A percentile compares a stretch with the other conserved stretches of the same genome.
Conservation (phyloP, 352 stramenopile genomes). For the Pythium coloratum region DNA sequence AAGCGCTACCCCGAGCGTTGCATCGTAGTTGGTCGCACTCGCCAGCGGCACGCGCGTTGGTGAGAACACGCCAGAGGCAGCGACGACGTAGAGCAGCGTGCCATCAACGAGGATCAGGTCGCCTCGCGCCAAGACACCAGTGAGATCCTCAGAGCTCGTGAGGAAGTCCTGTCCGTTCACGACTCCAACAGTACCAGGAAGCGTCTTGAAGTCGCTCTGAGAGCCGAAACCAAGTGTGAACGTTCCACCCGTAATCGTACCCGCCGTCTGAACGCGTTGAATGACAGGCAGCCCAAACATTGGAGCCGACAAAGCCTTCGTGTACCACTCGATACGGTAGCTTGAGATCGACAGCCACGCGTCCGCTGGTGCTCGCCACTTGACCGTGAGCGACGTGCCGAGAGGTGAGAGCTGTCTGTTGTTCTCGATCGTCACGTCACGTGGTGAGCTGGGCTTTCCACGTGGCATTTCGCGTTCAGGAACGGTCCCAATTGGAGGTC, state of each 20-base stretch:
- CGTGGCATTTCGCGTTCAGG: conserved; percentile 67
- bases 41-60: conserved; percentile 61
- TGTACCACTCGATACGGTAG: conserved; percentile 79
- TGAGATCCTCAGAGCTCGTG: conserved; percentile 87
- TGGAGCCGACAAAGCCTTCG: conserved; percentile 46
- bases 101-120: conserved; percentile 83
- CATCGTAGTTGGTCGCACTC: conserved; percentile 29
- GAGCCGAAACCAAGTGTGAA: conserved; percentile 67
- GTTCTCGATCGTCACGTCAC: conserved; percentile 40
- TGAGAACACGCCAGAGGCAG: conserved; percentile 71
- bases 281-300: conserved; percentile 59
- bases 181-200: conserved; percentile 58
- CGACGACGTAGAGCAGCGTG: conserved; percentile 68
- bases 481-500: conserved; percentile 39
- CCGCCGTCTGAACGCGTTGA: conserved; percentile 55
- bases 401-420: conserved; percentile 31
- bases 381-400: conserved; percentile 52
- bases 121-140: conserved; percentile 74
- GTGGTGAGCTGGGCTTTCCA: conserved; percentile 44
- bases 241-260: conserved; percentile 44
- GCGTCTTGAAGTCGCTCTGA: conserved; percentile 26
- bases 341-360: conserved; percentile 21
- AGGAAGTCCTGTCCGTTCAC: conserved; percentile 59
- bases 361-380: conserved; percentile 46
- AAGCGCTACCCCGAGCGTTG: conserved; percentile 27